Evolutionary conservation across 106 monocot genomes (phyloP).

Genomic region (Agapanthus africanus): DNA sequence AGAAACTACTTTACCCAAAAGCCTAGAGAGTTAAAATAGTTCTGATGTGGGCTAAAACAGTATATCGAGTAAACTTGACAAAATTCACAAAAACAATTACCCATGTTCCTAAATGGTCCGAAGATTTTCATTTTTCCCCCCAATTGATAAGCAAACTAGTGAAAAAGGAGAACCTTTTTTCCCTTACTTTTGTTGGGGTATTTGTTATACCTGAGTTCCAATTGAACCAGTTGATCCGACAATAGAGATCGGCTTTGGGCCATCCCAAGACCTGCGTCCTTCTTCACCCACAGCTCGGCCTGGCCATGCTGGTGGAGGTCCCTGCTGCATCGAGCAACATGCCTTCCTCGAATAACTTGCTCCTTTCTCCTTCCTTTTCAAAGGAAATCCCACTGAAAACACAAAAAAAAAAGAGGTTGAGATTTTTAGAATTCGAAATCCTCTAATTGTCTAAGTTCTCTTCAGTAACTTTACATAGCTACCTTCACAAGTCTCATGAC

Average conservation of each 20-base stretch:
- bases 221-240: constrained; percentile 96
- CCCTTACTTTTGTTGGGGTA: too few relatives aligned
- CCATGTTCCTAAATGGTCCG: too few relatives aligned
- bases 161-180: too few relatives aligned
- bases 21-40: too few relatives aligned
- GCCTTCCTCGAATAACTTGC: background rate
- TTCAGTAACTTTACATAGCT: background rate
- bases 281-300: constrained; percentile 69
- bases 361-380: constrained; percentile 9
- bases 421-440: background rate
- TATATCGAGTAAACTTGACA: too few relatives aligned
- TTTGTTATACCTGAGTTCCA: constrained; percentile 98
- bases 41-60: too few relatives aligned
- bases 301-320: constrained; percentile 92
- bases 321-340: constrained; percentile 52
- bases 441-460: background rate
- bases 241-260: constrained; percentile 83
- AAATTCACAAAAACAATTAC: too few relatives aligned
- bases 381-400: constrained; percentile 11
- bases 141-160: too few relatives aligned
- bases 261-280: constrained; percentile 57
- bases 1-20: too few relatives aligned
- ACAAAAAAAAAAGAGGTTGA: background rate
- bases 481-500: too few relatives aligned
- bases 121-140: too few relatives aligned